phyloP scores from a whole-genome alignment of 768 basidiomycete genomes.

The Clavulina sp. region DNA sequence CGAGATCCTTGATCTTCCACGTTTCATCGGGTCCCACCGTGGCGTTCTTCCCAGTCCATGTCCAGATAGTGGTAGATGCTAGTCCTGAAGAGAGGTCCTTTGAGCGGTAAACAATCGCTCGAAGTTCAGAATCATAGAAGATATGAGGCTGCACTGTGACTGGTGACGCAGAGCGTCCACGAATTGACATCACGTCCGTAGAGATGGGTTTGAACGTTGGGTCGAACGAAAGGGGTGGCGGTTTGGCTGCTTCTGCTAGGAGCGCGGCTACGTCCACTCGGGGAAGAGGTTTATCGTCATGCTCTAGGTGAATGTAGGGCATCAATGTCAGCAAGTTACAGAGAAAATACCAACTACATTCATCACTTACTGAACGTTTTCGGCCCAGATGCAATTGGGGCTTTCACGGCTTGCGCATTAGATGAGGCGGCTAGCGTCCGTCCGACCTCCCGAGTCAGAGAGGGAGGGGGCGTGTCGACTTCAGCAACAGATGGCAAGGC shows the following conservation, averaged over 20 bases:
- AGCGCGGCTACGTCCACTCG: neutral
- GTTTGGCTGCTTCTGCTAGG: neutral
- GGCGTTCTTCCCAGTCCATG: constrained; percentile 48
- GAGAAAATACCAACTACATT: too few relatives aligned
- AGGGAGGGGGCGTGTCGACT: neutral
- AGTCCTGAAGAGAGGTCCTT: constrained; percentile 51
- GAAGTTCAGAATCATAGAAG: constrained; percentile 58
- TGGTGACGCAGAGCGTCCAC: constrained; percentile 30
- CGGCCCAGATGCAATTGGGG: too few relatives aligned
- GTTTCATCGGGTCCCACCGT: constrained; percentile 41
- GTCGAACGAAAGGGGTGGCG: neutral
- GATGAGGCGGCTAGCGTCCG: neutral
- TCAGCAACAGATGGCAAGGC: neutral
- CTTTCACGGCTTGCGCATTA: neutral
- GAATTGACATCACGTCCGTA: constrained; percentile 51
- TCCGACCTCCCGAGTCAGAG: neutral
- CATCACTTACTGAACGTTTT: too few relatives aligned
- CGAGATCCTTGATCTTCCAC: constrained; percentile 49
- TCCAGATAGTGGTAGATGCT: constrained; percentile 55
- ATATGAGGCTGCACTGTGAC: constrained; percentile 31
- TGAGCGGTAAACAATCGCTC: constrained; percentile 49
- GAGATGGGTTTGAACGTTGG: constrained; percentile 38
- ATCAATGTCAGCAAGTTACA: neutral
- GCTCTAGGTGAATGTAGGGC: neutral
- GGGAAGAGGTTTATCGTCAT: neutral